Conservation (phyloP, 805 yeast genomes). For the Metschnikowia shivogae region DNA sequence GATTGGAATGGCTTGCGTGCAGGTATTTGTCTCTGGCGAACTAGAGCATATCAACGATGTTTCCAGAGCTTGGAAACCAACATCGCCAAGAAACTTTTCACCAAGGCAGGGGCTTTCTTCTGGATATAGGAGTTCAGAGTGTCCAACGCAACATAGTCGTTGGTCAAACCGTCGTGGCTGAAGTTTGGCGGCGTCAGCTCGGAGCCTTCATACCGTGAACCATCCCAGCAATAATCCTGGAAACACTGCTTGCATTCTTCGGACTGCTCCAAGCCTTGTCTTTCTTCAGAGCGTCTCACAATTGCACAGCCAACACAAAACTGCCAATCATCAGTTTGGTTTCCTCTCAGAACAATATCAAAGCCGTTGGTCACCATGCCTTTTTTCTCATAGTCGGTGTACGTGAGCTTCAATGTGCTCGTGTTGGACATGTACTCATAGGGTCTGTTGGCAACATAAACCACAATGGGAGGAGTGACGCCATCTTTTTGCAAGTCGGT, state of each 20-base stretch:
- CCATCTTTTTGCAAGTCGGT: conserved; percentile 45
- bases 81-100: neutral
- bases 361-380: conserved; percentile 71
- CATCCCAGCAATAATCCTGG: conserved; percentile 26
- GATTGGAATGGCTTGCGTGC: too few relatives aligned
- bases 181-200: conserved; percentile 26
- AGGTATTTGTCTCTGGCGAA: too few relatives aligned
- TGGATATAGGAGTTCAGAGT: conserved; percentile 11
- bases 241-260: conserved; percentile 26
- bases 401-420: conserved; percentile 66
- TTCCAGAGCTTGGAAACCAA: neutral
- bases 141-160: conserved; percentile 18
- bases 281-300: conserved; percentile 25
- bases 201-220: conserved; percentile 13
- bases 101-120: neutral
- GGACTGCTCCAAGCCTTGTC: conserved; percentile 20
- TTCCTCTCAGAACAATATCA: conserved; percentile 49
- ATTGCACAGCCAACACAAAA: conserved; percentile 30
- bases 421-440: conserved; percentile 63
- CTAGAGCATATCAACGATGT: too few relatives aligned
- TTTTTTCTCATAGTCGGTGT: conserved; percentile 51
- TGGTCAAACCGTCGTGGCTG: conserved; percentile 28
- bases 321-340: conserved; percentile 16
- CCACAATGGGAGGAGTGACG: conserved; percentile 62
- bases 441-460: conserved; percentile 74